Base-by-base conservation (phyloP, 805 yeast genomes). In the Candida sonorensis region DNA sequence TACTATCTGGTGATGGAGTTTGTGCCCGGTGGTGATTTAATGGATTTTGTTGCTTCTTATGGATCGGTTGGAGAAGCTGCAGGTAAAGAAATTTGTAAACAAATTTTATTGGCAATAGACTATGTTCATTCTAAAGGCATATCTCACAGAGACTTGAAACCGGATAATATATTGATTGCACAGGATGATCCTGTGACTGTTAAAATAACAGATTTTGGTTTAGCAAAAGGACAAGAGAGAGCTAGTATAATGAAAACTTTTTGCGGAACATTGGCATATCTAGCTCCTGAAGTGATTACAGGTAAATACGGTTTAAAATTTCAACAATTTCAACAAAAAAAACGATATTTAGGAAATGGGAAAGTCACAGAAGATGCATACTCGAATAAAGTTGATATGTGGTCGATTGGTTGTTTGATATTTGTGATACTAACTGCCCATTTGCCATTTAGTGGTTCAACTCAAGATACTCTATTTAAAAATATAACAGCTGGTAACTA, bases 211-310 rank as follows among this genome's bases (percentile, higher is more conserved):
- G 99, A 92, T 60, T 92, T 92, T 61, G 99, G 99, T 0, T 64
- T 92, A 27, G 98, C 98, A 0, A 92, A 92, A 57, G 77, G 86
- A 17, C 77, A 87, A 41, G 92, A 81, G 36, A 77, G 77, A 33
- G 81, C 87, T 8, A 76, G 95, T 2, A 77, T 82, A 41, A 80
- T 92, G 82, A 88, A 86, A 54, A 90, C 99, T 0, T 92, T 92
- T 48, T 92, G 99, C 61, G 99, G 99, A 2, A 92, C 99, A 0
- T 57, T 92, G 41, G 97, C 97, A 2, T 92, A 92, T 50, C 81
- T 92, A 30, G 98, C 99, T 0, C 99, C 99, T 0, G 99, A 92
- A 55, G 86, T 92, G 7, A 69, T 74, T 19, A 64, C 73, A 5
- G 78, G 78, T 2, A 72, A 72, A 38, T 68, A 63, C 44, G 76